Evolutionary conservation across 805 yeast species (phyloP), one percentile per base, ranked within the genome.

Genomic region (Saturnispora ahearnii): DNA sequence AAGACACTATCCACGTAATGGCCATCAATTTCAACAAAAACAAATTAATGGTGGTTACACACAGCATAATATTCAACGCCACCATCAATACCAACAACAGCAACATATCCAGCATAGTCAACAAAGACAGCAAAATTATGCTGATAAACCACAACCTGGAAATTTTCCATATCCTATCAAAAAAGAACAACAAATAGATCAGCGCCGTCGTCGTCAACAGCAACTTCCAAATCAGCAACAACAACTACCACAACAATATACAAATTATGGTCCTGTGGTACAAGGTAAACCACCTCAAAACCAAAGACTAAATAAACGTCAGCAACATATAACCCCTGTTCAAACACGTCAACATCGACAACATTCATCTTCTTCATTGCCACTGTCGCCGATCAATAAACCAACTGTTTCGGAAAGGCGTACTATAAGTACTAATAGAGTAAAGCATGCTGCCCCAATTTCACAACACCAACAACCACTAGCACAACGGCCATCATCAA

Each of bases 281-380:
- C 47, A 45, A 28, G 47, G 45, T 41, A 47, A 42, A 18, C 44
- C 21, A 29, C 45, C 48, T 4, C 18, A 40, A 22, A 43, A 63
- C 44, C 64, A 38, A 12, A 38, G 42, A 38, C n/a, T 22, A 6
- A 22, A 11, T 24, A 22, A 38, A 38, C 12, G 59, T 30, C 66
- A 62, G 15, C 50, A 45, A 15, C 47, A 45, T 12, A 43, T 46
- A 18, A 30, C 41, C 22, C 29, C 29, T 44, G 38, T 45, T 51
- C 43, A 52, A 52, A 41, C 32, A 36, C 47, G 44, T 26, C 48
- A 31, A n/a, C 43, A 37, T 13, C 47, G 31, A 28, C 40, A 36
- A 9, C 22, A 36, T 18, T 22, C 18, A 3, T 10, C 5, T 21
- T 36, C 40, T 36, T 5, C 40, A 15, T 4, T 36, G 12, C 40